Evolutionary conservation across 2,329 filamentous ascomycete genomes (phyloP), one percentile per base, ranked within the genome.

Genomic region (Colletotrichum lupini): DNA sequence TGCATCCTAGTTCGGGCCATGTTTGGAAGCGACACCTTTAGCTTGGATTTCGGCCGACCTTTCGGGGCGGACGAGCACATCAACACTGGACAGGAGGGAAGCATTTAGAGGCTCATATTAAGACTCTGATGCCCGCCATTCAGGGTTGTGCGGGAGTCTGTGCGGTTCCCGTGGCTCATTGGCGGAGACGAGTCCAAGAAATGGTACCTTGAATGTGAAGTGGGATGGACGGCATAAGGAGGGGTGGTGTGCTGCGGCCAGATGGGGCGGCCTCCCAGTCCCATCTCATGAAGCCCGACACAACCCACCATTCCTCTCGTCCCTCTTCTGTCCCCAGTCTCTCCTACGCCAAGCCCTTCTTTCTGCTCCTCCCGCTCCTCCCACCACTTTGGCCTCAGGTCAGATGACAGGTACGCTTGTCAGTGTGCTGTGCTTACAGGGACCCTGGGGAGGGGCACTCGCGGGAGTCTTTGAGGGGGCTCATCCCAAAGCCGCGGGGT

Each of bases 141-240:
- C 72, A 76, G 75, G 74, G 74, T 75, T 76, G 72, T 67, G 72
- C 75, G 75, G 74, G 68, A 76, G 74, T 76, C 75, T 74, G 74
- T 76, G 75, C 74, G 75, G 60, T 67, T 75, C 57, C 72, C 67
- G 69, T 61, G 64, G 59, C 61, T 75, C 73, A 75, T 68, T 76
- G 74, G 74, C 72, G 74, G 74, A 73, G 68, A 62, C 55, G 55
- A 35, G 59, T 56, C 74, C 60, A 68, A 59, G 63, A 67, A 63
- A 67, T 64, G 72, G 68, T 67, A 55, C 37, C 68, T 74, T 72
- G 52, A 49, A 67, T 52, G 58, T 58, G 56, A 67, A 67, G 68
- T 72, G 70, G 66, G 67, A 73, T 73, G 60, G 67, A 74, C 57
- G 64, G 68, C 64, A 68, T 68, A 59, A 73, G 68, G 56, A 63